Evolutionary conservation across 2,329 filamentous ascomycete species (phyloP).

Genomic region (Colletotrichum magnum): DNA sequence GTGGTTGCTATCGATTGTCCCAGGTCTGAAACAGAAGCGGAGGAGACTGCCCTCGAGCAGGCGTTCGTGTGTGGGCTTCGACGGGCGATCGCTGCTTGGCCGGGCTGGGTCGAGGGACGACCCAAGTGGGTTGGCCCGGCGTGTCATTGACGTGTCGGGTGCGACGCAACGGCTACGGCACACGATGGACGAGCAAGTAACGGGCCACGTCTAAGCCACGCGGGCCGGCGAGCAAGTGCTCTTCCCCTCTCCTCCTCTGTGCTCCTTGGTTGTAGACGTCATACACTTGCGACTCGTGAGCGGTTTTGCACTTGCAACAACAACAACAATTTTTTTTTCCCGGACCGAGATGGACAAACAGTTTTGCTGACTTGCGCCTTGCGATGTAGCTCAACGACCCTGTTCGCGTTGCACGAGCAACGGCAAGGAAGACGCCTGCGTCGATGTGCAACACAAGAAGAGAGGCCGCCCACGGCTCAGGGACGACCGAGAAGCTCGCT

Average conservation of each 20-base stretch:
- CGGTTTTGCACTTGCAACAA: constrained; percentile 21
- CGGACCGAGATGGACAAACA: neutral
- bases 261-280: constrained; percentile 4
- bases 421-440: constrained; percentile 84
- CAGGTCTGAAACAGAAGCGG: constrained; percentile 38
- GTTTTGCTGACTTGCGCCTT: constrained; percentile 31
- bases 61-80: constrained; percentile 3
- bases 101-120: constrained; percentile 26
- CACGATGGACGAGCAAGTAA: neutral
- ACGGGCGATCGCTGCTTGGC: constrained; percentile 25
- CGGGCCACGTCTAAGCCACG: constrained; percentile 22
- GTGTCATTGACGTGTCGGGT: constrained; percentile 37
- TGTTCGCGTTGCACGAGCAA: constrained; percentile 84
- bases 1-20: constrained; percentile 27
- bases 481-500: constrained; percentile 76
- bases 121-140: constrained; percentile 31
- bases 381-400: constrained; percentile 75
- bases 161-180: constrained; percentile 20
- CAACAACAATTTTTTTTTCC: constrained; percentile 6
- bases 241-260: neutral
- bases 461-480: constrained; percentile 82
- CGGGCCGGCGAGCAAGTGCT: constrained; percentile 29
- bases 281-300: neutral
- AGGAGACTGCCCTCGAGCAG: constrained; percentile 18
- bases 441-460: constrained; percentile 91